Percentiles rank a stretch among this genome's conserved stretches.
These are phyloP conservation scores for Aspergillus flavus DNA, from an alignment of 2,329 filamentous ascomycete genomes.

Conservation along the genomic window DNA sequence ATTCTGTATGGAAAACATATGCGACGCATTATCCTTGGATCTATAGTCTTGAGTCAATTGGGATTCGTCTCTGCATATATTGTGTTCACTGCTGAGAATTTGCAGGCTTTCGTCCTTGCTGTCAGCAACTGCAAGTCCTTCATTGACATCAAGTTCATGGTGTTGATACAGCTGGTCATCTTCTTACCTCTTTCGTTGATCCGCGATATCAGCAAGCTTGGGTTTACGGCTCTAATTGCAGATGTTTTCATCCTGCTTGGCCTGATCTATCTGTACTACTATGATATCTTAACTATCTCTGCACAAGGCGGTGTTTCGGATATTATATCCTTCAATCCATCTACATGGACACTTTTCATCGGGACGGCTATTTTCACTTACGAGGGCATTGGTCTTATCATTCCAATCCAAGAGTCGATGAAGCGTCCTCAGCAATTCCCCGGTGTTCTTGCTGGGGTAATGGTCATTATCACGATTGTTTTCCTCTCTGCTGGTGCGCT, in stretches of 20 bases:
- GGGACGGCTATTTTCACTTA: conserved; percentile 99
- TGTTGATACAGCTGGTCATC: conserved; percentile 91
- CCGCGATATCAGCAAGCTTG: conserved; percentile 95
- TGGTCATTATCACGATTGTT: conserved; percentile 90
- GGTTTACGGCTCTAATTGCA: conserved; percentile 89
- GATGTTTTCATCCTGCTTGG: conserved; percentile 94
- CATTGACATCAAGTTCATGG: conserved; percentile 86
- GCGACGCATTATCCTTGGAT: conserved; percentile 81
- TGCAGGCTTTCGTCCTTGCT: conserved; percentile 91
- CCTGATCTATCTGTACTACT: conserved; percentile 92
- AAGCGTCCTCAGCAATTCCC: conserved; percentile 88
- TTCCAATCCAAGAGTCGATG: conserved; percentile 98
- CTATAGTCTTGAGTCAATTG: conserved; percentile 93
- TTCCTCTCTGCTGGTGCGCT: conserved; percentile 91
- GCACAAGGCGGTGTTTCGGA: conserved; percentile 75
- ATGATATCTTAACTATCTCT: conserved; percentile 82
- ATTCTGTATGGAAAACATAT: conserved; percentile 89
- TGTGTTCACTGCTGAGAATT: conserved; percentile 93
- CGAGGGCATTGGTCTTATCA: conserved; percentile 95
- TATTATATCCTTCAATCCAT: conserved; percentile 85
- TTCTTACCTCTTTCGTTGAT: conserved; percentile 94
- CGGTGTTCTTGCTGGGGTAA: conserved; percentile 81
- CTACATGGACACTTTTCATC: conserved; percentile 96
- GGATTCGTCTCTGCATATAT: conserved; percentile 95
- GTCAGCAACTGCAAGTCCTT: conserved; percentile 84